phyloP scores from a whole-genome alignment of 768 basidiomycete species.

The Trametes coccinea region DNA sequence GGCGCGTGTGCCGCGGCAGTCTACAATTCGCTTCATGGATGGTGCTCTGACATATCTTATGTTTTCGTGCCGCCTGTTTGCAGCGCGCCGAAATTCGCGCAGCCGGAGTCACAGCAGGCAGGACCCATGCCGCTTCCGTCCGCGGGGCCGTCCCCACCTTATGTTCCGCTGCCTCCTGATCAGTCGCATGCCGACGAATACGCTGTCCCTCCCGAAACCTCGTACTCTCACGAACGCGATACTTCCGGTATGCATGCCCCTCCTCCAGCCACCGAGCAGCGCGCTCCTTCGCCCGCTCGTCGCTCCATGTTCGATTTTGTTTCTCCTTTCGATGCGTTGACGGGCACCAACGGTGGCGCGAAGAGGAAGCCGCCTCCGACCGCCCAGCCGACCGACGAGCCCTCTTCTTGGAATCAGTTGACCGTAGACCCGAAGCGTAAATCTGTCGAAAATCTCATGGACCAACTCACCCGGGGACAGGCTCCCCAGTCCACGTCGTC shows the following conservation, averaged over 20 bases:
- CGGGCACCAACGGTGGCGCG: slow-evolving; percentile 42
- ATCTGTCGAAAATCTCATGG: slow-evolving; percentile 80
- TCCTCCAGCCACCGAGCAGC: slow-evolving; percentile 33
- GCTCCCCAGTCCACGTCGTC: slow-evolving; percentile 32
- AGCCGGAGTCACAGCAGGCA: slow-evolving; percentile 11
- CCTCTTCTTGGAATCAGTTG: slow-evolving; percentile 51
- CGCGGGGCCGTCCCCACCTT: slow-evolving; percentile 28
- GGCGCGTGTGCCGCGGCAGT: neutral
- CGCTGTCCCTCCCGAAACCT: slow-evolving; percentile 16
- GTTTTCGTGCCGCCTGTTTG: slow-evolving; percentile 4
- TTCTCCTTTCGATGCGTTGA: slow-evolving; percentile 81
- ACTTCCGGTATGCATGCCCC: slow-evolving; percentile 14
- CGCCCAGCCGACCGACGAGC: slow-evolving; percentile 47
- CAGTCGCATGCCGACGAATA: slow-evolving; percentile 25
- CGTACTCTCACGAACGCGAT: slow-evolving; percentile 28
- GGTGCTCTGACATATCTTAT: neutral
- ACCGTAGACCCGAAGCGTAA: slow-evolving; percentile 66
- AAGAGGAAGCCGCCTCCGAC: slow-evolving; percentile 74
- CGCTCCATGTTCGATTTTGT: slow-evolving; percentile 86
- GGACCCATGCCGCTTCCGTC: slow-evolving; percentile 16
- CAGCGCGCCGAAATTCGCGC: slow-evolving; percentile 19
- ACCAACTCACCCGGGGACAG: slow-evolving; percentile 61
- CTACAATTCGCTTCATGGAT: too few relatives aligned
- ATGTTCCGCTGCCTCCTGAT: slow-evolving; percentile 24
- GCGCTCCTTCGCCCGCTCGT: slow-evolving; percentile 65